Percentiles rank a stretch among this genome's conserved stretches.
Conservation (phyloP, 345 rosid species). For the Melaleuca quinquenervia region DNA sequence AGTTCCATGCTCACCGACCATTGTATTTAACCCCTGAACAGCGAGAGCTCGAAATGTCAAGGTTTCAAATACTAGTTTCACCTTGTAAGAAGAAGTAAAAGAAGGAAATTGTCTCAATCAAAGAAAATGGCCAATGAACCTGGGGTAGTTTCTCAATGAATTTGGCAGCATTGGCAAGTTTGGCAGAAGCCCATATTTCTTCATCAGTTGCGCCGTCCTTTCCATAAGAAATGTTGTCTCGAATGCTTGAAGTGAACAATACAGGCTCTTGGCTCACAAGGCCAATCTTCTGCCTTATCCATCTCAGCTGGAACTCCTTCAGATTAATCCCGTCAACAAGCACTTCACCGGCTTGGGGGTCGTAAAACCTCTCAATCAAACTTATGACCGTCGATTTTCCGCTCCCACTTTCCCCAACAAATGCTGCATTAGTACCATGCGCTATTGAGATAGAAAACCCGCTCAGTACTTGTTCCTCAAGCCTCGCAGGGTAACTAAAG, state of each 20-base stretch:
- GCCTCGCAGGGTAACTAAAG: constrained; percentile 37
- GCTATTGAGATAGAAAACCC: constrained; percentile 27
- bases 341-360: constrained; percentile 30
- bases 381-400: constrained; percentile 37
- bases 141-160: constrained; percentile 31
- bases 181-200: constrained; percentile 27
- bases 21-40: constrained; percentile 5
- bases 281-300: constrained; percentile 32
- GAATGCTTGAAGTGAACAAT: constrained; percentile 25
- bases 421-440: constrained; percentile 25
- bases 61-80: not conserved
- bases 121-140: not conserved
- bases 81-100: not conserved
- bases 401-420: constrained; percentile 41
- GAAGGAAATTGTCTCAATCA: not conserved
- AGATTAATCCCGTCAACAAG: constrained; percentile 29
- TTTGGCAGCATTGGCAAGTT: constrained; percentile 33
- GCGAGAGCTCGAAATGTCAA: not conserved
- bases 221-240: constrained; percentile 30
- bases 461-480: constrained; percentile 17
- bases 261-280: constrained; percentile 44
- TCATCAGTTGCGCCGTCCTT: constrained; percentile 26
- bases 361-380: constrained; percentile 35
- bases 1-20: constrained; percentile 9
- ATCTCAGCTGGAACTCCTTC: constrained; percentile 24